These are phyloP conservation scores for Macrolepiota albuminosa DNA, from an alignment of 768 basidiomycete genomes.

Conservation along the genomic window DNA sequence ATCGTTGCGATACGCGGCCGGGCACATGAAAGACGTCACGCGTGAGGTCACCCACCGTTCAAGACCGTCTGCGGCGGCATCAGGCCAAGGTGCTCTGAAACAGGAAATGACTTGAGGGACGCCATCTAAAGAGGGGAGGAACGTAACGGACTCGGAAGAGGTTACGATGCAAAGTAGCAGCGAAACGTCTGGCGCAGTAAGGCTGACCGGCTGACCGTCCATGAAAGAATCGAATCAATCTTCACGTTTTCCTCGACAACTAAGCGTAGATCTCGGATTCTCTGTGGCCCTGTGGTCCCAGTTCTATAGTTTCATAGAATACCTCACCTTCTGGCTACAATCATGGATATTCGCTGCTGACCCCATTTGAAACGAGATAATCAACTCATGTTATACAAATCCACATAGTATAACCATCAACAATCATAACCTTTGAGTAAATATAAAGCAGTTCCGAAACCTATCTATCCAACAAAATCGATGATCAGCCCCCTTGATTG, in stretches of 20 bases:
- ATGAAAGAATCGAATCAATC: too few species aligned
- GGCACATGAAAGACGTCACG: slow-evolving; percentile 66
- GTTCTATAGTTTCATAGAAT: not conserved
- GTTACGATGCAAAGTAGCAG: slow-evolving; percentile 75
- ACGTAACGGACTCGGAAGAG: slow-evolving; percentile 58
- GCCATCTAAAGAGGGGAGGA: not conserved
- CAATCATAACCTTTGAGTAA: slow-evolving; percentile 90
- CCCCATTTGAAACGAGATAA: slow-evolving; percentile 58
- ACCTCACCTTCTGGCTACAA: slow-evolving; percentile 64
- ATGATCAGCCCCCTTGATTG: too few species aligned
- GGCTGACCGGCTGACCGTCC: too few species aligned
- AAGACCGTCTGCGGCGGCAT: slow-evolving; percentile 46
- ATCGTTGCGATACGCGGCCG: slow-evolving; percentile 66
- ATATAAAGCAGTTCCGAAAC: slow-evolving; percentile 78
- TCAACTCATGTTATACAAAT: not conserved
- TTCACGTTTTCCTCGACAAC: too few species aligned
- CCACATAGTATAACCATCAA: slow-evolving; percentile 87
- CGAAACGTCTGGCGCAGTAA: too few species aligned
- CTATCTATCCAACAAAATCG: slow-evolving; percentile 43
- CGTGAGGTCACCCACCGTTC: slow-evolving; percentile 24
- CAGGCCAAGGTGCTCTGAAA: too few species aligned
- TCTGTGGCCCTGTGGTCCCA: slow-evolving; percentile 63
- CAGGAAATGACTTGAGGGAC: not conserved
- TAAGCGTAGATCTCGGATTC: slow-evolving; percentile 95
- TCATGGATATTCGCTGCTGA: slow-evolving; percentile 94